Percentiles rank a stretch among this genome's conserved stretches.
These are phyloP conservation scores for Cucurbitaria berberidis DNA, from an alignment of 2,329 filamentous ascomycete genomes.

Conservation along the genomic window DNA sequence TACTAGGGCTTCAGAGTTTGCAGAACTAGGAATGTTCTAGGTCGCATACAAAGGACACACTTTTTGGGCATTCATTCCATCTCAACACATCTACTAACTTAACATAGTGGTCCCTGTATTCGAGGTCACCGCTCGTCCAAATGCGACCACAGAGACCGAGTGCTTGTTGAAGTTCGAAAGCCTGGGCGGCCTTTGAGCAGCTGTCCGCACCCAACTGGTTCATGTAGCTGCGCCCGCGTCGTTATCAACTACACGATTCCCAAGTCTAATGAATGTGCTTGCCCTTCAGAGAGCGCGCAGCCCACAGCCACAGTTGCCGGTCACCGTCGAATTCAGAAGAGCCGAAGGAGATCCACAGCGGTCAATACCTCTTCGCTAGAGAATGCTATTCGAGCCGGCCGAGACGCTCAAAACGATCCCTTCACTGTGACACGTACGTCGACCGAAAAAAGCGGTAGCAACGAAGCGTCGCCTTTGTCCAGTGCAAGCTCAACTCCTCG, in stretches of 20 bases:
- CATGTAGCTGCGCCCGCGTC: conserved; percentile 68
- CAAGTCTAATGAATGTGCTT: conserved; percentile 49
- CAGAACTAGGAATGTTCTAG: not conserved
- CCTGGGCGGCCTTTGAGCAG: conserved; percentile 73
- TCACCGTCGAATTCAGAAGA: conserved; percentile 43
- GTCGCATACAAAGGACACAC: not conserved
- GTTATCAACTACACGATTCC: conserved; percentile 57
- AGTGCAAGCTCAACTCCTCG: conserved; percentile 49
- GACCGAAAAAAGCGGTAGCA: conserved; percentile 43
- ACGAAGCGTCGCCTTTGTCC: conserved; percentile 41
- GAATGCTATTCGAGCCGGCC: conserved; percentile 43
- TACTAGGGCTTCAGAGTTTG: not conserved
- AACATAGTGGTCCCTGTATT: conserved; percentile 71
- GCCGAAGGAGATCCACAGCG: conserved; percentile 36
- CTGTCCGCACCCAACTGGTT: conserved; percentile 69
- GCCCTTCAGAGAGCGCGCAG: conserved; percentile 40
- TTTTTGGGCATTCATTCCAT: not conserved
- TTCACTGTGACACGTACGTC: conserved; percentile 40
- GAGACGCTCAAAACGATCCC: conserved; percentile 40
- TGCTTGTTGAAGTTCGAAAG: conserved; percentile 74
- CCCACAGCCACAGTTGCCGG: conserved; percentile 27
- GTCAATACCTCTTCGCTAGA: conserved; percentile 40
- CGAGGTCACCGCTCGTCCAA: conserved; percentile 77
- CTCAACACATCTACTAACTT: conserved; percentile 16
- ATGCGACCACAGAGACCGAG: conserved; percentile 72